Evolutionary conservation across 1,139 yeast species (phyloP).

Genomic region (Blastobotrys petasosporus): DNA sequence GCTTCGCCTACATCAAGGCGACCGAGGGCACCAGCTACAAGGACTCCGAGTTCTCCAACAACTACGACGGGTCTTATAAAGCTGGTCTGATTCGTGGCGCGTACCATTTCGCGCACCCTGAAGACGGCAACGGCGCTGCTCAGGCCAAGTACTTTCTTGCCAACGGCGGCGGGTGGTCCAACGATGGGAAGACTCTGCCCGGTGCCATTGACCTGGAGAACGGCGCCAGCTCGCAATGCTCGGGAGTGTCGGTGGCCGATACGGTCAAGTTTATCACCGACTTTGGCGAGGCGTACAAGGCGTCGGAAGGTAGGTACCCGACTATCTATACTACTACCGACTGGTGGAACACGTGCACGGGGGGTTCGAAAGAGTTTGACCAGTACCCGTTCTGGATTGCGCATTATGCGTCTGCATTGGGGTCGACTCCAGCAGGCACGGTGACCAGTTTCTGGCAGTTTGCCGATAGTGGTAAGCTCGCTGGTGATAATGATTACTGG

Average conservation of each 20-base stretch:
- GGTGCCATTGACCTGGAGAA: conserved; percentile 12
- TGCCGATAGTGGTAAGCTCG: conserved; percentile 9
- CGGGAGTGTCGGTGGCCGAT: conserved; percentile 1
- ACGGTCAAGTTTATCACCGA: conserved; percentile 9
- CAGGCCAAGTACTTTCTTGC: conserved; percentile 11
- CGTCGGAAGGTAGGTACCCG: conserved; percentile 10
- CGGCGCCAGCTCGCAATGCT: conserved; percentile 6
- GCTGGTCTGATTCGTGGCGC: conserved; percentile 13
- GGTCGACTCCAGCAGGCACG: conserved; percentile 7
- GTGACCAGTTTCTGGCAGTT: conserved; percentile 9
- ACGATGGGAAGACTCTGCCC: conserved; percentile 12
- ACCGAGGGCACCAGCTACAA: conserved; percentile 9
- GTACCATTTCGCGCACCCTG: conserved; percentile 12
- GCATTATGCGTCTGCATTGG: conserved; percentile 3
- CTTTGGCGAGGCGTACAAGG: conserved; percentile 10
- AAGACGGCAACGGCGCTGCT: conserved; percentile 2
- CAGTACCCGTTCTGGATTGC: conserved; percentile 13
- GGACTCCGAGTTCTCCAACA: conserved; percentile 4
- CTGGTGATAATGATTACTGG: conserved; percentile 12
- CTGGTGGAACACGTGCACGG: conserved; percentile 13
- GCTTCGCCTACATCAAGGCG: conserved; percentile 11
- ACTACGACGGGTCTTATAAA: conserved; percentile 8
- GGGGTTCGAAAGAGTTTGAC: conserved; percentile 6
- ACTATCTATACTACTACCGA: conserved; percentile 9
- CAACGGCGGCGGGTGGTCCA: conserved; percentile 12